These are phyloP conservation scores for Nicotiana rustica DNA, from an alignment of 305 asterid species.

Conservation along the genomic window DNA sequence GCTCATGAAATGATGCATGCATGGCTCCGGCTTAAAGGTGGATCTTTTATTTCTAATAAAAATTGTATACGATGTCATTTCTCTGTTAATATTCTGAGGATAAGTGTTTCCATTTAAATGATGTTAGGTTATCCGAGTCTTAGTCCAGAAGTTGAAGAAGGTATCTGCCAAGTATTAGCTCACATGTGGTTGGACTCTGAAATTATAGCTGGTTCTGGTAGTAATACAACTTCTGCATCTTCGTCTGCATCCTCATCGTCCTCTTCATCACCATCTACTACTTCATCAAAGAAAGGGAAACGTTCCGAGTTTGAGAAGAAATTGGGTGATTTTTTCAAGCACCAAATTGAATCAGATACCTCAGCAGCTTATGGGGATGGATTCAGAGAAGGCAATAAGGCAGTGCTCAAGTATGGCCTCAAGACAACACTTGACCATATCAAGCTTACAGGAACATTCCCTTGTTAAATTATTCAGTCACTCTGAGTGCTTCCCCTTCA, in stretches of 20 bases:
- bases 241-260: slow-evolving; percentile 57
- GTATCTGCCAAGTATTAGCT: slow-evolving; percentile 98
- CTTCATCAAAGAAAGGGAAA: slow-evolving; percentile 92
- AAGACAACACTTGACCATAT: slow-evolving; percentile 94
- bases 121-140: slow-evolving; percentile 80
- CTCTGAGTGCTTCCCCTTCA: slow-evolving; percentile 13
- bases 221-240: slow-evolving; percentile 56
- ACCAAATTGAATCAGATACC: slow-evolving; percentile 96
- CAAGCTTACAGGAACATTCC: slow-evolving; percentile 83
- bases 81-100: neutral
- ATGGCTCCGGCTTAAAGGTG: slow-evolving; percentile 94
- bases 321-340: slow-evolving; percentile 91
- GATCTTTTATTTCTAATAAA: slow-evolving; percentile 31
- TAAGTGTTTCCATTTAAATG: neutral
- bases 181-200: slow-evolving; percentile 99
- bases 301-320: slow-evolving; percentile 89
- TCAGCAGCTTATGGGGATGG: slow-evolving; percentile 97
- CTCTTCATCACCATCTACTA: slow-evolving; percentile 57
- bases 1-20: slow-evolving; percentile 99
- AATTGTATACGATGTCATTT: neutral
- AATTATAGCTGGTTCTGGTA: slow-evolving; percentile 82
- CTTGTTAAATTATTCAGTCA: slow-evolving; percentile 43
- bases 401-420: slow-evolving; percentile 84
- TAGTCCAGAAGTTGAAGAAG: slow-evolving; percentile 95
- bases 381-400: slow-evolving; percentile 85